phyloP scores from a whole-genome alignment of 768 basidiomycete genomes.

The Lentinula sp. region DNA sequence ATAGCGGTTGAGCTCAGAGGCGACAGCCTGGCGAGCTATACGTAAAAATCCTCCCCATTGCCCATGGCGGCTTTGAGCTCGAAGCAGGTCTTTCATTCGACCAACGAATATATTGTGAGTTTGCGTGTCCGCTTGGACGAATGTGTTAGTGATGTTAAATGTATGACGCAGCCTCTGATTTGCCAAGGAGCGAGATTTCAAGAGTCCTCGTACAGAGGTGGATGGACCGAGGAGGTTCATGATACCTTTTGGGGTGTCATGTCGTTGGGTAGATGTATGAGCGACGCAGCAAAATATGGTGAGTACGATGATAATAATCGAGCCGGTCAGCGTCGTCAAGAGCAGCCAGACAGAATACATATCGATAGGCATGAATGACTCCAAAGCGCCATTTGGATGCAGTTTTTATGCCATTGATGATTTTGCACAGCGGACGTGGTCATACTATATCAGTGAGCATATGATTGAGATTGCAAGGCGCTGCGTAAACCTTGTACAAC shows the following conservation, averaged over 20 bases:
- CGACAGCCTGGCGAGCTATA: constrained; percentile 23
- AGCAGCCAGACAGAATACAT: too few relatives aligned
- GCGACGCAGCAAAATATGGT: not conserved
- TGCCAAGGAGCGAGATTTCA: constrained; percentile 26
- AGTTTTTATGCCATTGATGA: too few relatives aligned
- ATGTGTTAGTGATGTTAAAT: constrained; percentile 40
- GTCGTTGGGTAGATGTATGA: not conserved
- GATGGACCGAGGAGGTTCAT: not conserved
- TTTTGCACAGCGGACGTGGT: too few relatives aligned
- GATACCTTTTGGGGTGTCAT: not conserved
- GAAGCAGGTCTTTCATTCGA: constrained; percentile 23
- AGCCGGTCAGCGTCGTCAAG: not conserved
- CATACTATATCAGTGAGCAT: too few relatives aligned
- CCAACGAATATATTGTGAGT: constrained; percentile 30
- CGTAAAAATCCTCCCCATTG: constrained; percentile 27
- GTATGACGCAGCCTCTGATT: constrained; percentile 28
- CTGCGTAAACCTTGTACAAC: too few relatives aligned
- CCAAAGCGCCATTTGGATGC: too few relatives aligned
- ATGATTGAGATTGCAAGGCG: too few relatives aligned
- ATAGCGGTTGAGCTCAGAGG: not conserved
- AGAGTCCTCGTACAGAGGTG: constrained; percentile 9
- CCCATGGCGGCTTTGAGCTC: constrained; percentile 10
- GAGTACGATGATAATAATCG: not conserved
- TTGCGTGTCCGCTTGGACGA: constrained; percentile 32
- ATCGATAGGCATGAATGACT: too few relatives aligned